phyloP scores from a whole-genome alignment of 305 asterid species.

The Coffea humblotiana region DNA sequence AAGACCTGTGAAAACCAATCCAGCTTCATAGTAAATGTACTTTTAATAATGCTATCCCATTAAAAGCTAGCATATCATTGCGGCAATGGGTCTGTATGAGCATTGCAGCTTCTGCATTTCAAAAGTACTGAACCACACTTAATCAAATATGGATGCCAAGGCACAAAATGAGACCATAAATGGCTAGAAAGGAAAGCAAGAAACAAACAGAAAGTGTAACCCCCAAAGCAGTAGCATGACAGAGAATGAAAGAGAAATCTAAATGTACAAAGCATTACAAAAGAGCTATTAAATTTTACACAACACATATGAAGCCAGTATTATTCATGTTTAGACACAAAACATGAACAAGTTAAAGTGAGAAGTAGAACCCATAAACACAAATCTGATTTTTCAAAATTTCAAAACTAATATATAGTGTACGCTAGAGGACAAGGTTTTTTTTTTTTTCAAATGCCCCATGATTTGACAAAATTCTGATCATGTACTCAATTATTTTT shows the following conservation, averaged over 20 bases:
- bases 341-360: neutral
- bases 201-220: neutral
- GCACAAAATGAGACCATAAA: neutral
- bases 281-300: neutral
- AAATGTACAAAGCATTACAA: neutral
- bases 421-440: neutral
- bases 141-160: neutral
- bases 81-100: neutral
- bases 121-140: neutral
- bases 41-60: neutral
- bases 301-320: neutral
- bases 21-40: neutral
- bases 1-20: slow-evolving; percentile 51
- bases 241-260: neutral
- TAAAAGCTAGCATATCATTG: neutral
- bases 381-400: neutral
- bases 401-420: too few relatives aligned
- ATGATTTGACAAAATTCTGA: neutral
- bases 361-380: neutral
- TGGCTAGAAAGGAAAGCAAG: neutral
- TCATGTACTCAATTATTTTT: neutral
- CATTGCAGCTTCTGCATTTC: neutral
- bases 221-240: neutral
- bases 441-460: neutral
- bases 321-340: neutral